A percentile compares a stretch with the other conserved stretches of the same genome.
Evolutionary conservation across 2,329 filamentous ascomycete genomes (phyloP).

Genomic region (Fusarium sp.): DNA sequence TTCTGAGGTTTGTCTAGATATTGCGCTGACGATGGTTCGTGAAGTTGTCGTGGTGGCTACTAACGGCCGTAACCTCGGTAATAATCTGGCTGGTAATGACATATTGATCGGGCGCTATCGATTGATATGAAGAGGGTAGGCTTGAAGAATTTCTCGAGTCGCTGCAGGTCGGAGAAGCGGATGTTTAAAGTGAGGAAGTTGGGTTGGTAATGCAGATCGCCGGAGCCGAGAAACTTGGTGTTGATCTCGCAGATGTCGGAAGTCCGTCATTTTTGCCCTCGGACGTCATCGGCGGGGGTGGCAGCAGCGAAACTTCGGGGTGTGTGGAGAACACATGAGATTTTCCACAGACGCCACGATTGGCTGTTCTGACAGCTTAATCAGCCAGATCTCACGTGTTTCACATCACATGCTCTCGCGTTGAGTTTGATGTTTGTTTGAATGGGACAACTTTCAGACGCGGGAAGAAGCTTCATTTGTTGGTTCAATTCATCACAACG

Average conservation of each 20-base stretch:
- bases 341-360: neutral
- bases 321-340: neutral
- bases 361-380: neutral
- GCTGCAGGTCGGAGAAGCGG: neutral
- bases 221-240: slow-evolving; percentile 43
- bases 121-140: neutral
- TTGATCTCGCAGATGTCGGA: slow-evolving; percentile 43
- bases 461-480: neutral
- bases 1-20: slow-evolving; percentile 39
- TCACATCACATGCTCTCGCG: slow-evolving; percentile 39
- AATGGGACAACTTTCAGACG: neutral
- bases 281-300: slow-evolving; percentile 53
- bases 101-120: slow-evolving; percentile 39
- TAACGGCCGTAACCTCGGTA: slow-evolving; percentile 52
- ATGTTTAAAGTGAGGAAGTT: slow-evolving; percentile 20
- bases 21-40: slow-evolving; percentile 51
- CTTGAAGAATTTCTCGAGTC: rapidly evolving
- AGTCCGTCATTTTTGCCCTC: slow-evolving; percentile 49
- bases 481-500: neutral
- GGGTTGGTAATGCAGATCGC: slow-evolving; percentile 22
- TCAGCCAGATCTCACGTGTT: slow-evolving; percentile 7
- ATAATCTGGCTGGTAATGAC: slow-evolving; percentile 51
- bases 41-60: slow-evolving; percentile 40
- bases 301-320: slow-evolving; percentile 1
- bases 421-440: neutral